Evolutionary conservation across 2,329 filamentous ascomycete genomes (phyloP).

Genomic region (Graphiopsis chlorocephala): DNA sequence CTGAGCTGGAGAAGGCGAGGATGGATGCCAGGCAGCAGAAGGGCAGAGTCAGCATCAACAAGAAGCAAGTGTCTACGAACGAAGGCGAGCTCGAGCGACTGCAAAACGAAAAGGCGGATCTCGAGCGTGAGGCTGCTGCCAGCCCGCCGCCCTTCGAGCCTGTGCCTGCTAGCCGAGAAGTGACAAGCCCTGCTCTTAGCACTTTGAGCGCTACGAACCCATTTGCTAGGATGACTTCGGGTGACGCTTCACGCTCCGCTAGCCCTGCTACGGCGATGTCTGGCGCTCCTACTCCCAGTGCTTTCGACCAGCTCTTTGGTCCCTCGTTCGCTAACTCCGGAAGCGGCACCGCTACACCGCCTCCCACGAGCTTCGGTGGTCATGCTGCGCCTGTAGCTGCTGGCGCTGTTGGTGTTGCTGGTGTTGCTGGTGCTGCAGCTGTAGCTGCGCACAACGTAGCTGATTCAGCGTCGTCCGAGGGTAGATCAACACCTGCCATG

Average conservation of each 20-base stretch:
- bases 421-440: slow-evolving; percentile 22
- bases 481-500: slow-evolving; percentile 59
- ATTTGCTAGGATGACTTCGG: slow-evolving; percentile 70
- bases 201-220: slow-evolving; percentile 70
- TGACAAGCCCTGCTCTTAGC: slow-evolving; percentile 21
- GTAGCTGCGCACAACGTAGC: slow-evolving; percentile 39
- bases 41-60: slow-evolving; percentile 94
- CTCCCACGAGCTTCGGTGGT: slow-evolving; percentile 31
- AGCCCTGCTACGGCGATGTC: slow-evolving; percentile 22
- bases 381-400: slow-evolving; percentile 35
- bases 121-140: slow-evolving; percentile 53
- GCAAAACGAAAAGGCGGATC: slow-evolving; percentile 71
- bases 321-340: slow-evolving; percentile 38
- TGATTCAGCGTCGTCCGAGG: slow-evolving; percentile 23
- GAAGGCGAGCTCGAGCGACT: slow-evolving; percentile 87
- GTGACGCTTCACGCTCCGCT: slow-evolving; percentile 24
- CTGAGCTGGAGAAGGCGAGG: slow-evolving; percentile 88
- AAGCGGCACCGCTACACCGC: slow-evolving; percentile 30
- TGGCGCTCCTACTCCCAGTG: slow-evolving; percentile 33
- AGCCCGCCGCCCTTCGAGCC: slow-evolving; percentile 20
- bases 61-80: slow-evolving; percentile 89
- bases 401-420: slow-evolving; percentile 29
- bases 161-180: slow-evolving; percentile 20
- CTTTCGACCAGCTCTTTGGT: slow-evolving; percentile 37
- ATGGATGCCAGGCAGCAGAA: slow-evolving; percentile 93